These are phyloP conservation scores for Carallia brachiata DNA, from an alignment of 345 rosid genomes.

Conservation along the genomic window DNA sequence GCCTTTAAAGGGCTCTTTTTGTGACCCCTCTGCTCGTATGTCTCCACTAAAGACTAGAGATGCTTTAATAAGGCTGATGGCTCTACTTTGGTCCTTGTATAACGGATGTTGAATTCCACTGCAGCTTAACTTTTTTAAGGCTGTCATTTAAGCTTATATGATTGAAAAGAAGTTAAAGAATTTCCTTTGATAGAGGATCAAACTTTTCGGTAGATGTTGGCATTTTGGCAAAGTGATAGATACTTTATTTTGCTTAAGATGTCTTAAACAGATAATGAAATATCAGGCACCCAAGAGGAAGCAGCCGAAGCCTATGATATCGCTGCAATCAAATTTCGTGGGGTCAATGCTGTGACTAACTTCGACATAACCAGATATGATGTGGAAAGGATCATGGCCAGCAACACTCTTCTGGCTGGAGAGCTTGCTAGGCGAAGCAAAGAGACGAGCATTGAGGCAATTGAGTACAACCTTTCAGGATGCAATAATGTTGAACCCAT, in stretches of 20 bases:
- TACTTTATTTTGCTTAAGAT: neutral
- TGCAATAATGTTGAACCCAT: slow-evolving; percentile 13
- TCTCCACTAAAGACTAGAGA: slow-evolving; percentile 33
- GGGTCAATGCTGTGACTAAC: slow-evolving; percentile 74
- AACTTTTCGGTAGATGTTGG: neutral
- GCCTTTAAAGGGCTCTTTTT: slow-evolving; percentile 22
- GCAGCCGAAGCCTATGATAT: slow-evolving; percentile 83
- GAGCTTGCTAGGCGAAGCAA: slow-evolving; percentile 63
- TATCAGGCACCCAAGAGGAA: slow-evolving; percentile 77
- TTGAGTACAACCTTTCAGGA: slow-evolving; percentile 14
- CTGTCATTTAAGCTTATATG: slow-evolving; percentile 12
- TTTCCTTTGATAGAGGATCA: neutral
- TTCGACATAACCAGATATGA: slow-evolving; percentile 69
- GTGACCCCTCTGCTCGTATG: slow-evolving; percentile 20
- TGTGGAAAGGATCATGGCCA: slow-evolving; percentile 71
- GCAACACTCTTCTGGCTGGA: slow-evolving; percentile 66
- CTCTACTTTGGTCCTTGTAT: slow-evolving; percentile 24
- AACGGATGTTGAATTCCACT: slow-evolving; percentile 16
- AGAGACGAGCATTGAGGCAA: slow-evolving; percentile 25
- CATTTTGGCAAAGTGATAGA: neutral
- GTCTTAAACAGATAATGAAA: neutral
- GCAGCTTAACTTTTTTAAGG: slow-evolving; percentile 21
- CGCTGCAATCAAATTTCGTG: slow-evolving; percentile 79
- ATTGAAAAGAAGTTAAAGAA: slow-evolving; percentile 1
- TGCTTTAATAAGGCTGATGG: slow-evolving; percentile 49